A percentile compares a stretch with the other conserved stretches of the same genome.
Evolutionary conservation across 176 grass and related monocot genomes (phyloP).

Genomic region (Eremochloa ophiuroides): DNA sequence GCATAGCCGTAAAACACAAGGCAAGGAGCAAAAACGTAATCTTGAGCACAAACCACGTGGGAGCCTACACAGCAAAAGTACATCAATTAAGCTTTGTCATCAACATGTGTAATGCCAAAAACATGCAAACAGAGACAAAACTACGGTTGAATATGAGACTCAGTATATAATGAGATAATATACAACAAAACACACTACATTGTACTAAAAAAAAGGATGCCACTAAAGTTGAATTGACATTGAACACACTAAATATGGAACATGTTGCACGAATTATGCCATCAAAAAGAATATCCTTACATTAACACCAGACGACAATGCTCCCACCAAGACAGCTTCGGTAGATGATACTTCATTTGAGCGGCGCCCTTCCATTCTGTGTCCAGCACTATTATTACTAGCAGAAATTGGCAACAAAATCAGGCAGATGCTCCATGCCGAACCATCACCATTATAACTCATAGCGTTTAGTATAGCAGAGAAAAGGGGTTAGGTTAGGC

Average conservation of each 20-base stretch:
- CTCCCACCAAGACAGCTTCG: slow-evolving; percentile 76
- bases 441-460: neutral
- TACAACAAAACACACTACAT: neutral
- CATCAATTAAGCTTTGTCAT: slow-evolving; percentile 15
- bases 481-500: neutral
- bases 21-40: slow-evolving; percentile 72
- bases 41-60: slow-evolving; percentile 81
- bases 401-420: neutral
- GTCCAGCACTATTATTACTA: neutral
- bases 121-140: neutral
- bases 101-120: neutral
- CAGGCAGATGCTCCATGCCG: neutral
- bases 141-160: neutral
- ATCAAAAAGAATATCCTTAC: slow-evolving; percentile 27
- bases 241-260: neutral
- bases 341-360: slow-evolving; percentile 57
- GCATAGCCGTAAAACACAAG: slow-evolving; percentile 69
- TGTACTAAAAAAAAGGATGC: neutral
- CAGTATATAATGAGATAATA: neutral
- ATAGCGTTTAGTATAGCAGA: neutral
- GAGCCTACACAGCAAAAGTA: slow-evolving; percentile 43
- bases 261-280: neutral
- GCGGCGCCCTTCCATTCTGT: slow-evolving; percentile 40
- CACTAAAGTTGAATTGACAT: neutral
- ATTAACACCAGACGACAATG: slow-evolving; percentile 88